These are phyloP conservation scores for Amphibolis antarctica DNA, from an alignment of 106 monocot genomes.

Conservation along the genomic window DNA sequence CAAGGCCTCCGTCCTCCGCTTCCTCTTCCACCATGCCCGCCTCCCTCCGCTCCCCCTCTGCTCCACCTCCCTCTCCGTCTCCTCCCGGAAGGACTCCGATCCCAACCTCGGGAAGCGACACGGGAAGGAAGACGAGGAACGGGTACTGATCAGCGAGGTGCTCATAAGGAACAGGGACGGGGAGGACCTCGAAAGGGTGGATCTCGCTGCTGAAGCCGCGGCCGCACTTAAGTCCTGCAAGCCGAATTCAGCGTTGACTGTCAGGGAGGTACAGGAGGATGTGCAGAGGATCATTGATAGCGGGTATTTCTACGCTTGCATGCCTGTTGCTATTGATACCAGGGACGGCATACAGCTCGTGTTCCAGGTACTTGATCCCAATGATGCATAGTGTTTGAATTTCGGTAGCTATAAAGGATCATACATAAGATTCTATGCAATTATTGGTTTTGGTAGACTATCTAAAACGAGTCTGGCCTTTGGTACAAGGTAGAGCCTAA, in stretches of 20 bases:
- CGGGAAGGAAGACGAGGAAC: slow-evolving; percentile 56
- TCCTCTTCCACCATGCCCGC: not conserved
- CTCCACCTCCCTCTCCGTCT: not conserved
- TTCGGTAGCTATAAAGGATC: too few species aligned
- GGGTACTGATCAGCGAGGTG: slow-evolving; percentile 91
- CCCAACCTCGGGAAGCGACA: slow-evolving; percentile 12
- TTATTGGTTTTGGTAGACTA: not conserved
- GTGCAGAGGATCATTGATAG: slow-evolving; percentile 73
- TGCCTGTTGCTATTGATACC: slow-evolving; percentile 90
- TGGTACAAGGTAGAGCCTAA: slow-evolving; percentile 89
- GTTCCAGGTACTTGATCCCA: slow-evolving; percentile 48
- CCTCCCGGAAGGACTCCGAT: slow-evolving; percentile 6
- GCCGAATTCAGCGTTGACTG: slow-evolving; percentile 75
- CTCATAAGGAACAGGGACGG: slow-evolving; percentile 82
- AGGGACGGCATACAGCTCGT: slow-evolving; percentile 81
- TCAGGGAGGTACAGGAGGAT: slow-evolving; percentile 93
- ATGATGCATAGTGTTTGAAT: too few species aligned
- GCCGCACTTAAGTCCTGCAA: slow-evolving; percentile 54
- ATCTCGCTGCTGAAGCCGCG: slow-evolving; percentile 62
- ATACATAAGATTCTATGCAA: not conserved
- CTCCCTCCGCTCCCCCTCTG: not conserved
- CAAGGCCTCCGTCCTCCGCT: not conserved
- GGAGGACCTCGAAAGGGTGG: slow-evolving; percentile 61
- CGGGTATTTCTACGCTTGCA: slow-evolving; percentile 68
- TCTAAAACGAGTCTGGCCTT: not conserved